These are phyloP conservation scores for Plasmodium vinckei DNA, from an alignment of 169 alveolate species.

Conservation along the genomic window DNA sequence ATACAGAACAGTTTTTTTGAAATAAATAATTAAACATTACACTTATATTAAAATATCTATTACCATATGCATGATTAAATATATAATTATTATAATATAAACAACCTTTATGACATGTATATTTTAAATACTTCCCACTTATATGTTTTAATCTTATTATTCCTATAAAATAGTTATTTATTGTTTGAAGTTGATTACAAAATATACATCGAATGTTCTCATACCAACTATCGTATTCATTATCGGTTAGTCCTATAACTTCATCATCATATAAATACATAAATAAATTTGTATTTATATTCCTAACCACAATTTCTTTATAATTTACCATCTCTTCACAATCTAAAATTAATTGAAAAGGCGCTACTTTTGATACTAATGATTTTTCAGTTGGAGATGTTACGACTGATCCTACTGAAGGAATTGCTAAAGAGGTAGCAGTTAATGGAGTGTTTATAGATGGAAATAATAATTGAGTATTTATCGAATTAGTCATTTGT, in stretches of 20 bases:
- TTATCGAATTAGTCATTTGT: too few species aligned
- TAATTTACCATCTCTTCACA: slow-evolving; percentile 15
- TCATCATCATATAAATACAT: slow-evolving; percentile 57
- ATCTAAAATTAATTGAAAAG: neutral
- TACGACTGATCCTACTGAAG: too few species aligned
- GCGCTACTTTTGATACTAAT: neutral
- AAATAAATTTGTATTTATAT: slow-evolving; percentile 9
- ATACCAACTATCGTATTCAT: slow-evolving; percentile 55
- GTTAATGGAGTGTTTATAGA: neutral
- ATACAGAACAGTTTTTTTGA: slow-evolving; percentile 41
- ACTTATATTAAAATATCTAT: slow-evolving; percentile 61
- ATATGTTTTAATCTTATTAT: slow-evolving; percentile 27
- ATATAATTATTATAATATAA: slow-evolving; percentile 47
- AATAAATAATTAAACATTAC: slow-evolving; percentile 39
- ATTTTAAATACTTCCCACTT: slow-evolving; percentile 46
- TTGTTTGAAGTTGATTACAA: slow-evolving; percentile 56
- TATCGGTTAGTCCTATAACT: slow-evolving; percentile 27
- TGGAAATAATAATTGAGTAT: too few species aligned
- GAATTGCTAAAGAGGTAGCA: neutral
- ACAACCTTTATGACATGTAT: slow-evolving; percentile 68
- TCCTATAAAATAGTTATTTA: slow-evolving; percentile 46
- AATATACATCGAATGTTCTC: slow-evolving; percentile 38
- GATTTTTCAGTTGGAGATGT: neutral
- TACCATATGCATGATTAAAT: slow-evolving; percentile 53
- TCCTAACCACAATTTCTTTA: slow-evolving; percentile 1